Conservation (phyloP, 1,284 basidiomycete species). For the Moesziomyces sp. region DNA sequence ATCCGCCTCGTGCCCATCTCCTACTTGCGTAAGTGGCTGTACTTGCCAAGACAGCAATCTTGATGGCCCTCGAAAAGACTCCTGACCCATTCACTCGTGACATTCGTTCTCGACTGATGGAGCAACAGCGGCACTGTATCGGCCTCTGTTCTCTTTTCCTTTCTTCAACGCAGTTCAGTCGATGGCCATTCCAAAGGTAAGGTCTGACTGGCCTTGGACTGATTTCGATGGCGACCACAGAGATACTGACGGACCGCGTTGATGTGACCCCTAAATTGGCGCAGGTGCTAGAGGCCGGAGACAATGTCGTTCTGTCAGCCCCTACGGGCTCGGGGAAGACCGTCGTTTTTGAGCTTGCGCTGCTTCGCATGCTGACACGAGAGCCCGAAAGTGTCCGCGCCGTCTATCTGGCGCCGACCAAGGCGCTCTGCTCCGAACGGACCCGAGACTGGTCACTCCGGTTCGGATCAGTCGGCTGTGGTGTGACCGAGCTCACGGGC, state of each 20-base stretch:
- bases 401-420: constrained; percentile 94
- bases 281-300: constrained; percentile 76
- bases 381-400: constrained; percentile 71
- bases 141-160: constrained; percentile 83
- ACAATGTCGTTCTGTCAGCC: constrained; percentile 77
- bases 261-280: background rate
- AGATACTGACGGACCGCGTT: background rate
- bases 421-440: constrained; percentile 83
- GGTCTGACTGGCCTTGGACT: constrained; percentile 37
- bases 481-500: constrained; percentile 84
- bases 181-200: constrained; percentile 79
- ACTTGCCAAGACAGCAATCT: no score
- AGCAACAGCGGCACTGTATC: constrained; percentile 79
- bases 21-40: constrained; percentile 15
- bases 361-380: constrained; percentile 79
- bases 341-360: constrained; percentile 89
- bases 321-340: constrained; percentile 59
- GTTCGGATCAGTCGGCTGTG: constrained; percentile 76
- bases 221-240: no score
- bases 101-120: background rate
- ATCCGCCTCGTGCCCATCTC: constrained; percentile 17
- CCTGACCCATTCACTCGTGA: no score
- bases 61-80: no score
- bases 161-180: constrained; percentile 92
- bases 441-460: constrained; percentile 84